phyloP scores from a whole-genome alignment of 140 eudicot species.

The Anethum foeniculum region DNA sequence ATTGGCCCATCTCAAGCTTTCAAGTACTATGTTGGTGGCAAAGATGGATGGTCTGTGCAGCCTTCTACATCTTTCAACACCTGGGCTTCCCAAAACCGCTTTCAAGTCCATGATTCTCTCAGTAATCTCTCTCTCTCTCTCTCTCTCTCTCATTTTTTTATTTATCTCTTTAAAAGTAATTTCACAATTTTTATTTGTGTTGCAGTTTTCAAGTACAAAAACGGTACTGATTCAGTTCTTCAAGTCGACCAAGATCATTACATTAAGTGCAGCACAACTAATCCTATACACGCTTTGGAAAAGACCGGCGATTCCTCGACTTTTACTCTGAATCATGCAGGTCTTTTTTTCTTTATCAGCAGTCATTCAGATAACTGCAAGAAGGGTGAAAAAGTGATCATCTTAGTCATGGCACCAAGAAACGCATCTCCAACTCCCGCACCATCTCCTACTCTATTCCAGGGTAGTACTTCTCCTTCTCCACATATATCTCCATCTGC shows the following conservation, averaged over 20 bases:
- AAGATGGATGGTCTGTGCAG: neutral
- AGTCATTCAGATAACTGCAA: constrained; percentile 42
- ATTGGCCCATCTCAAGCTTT: neutral
- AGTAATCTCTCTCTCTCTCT: neutral
- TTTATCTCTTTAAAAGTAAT: too few relatives aligned
- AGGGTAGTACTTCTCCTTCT: neutral
- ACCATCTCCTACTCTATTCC: constrained; percentile 7
- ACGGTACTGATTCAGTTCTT: constrained; percentile 50
- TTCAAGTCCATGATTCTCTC: neutral
- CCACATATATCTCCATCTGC: neutral
- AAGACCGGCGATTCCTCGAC: constrained; percentile 25
- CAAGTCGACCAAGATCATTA: constrained; percentile 44
- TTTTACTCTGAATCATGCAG: constrained; percentile 39
- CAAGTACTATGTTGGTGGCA: constrained; percentile 2
- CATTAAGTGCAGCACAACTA: constrained; percentile 40
- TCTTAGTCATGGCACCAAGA: constrained; percentile 38
- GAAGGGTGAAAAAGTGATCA: constrained; percentile 42
- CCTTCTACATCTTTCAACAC: neutral
- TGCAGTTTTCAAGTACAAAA: constrained; percentile 58
- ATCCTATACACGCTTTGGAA: constrained; percentile 22
- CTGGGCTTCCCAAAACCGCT: neutral
- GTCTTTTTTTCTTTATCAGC: constrained; percentile 60
- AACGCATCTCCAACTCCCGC: constrained; percentile 6
- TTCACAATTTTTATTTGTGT: neutral
- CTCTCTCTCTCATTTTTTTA: too few relatives aligned